Evolutionary conservation across 306 rosid genomes (phyloP).

Genomic region (Citrullus mucosospermus): DNA sequence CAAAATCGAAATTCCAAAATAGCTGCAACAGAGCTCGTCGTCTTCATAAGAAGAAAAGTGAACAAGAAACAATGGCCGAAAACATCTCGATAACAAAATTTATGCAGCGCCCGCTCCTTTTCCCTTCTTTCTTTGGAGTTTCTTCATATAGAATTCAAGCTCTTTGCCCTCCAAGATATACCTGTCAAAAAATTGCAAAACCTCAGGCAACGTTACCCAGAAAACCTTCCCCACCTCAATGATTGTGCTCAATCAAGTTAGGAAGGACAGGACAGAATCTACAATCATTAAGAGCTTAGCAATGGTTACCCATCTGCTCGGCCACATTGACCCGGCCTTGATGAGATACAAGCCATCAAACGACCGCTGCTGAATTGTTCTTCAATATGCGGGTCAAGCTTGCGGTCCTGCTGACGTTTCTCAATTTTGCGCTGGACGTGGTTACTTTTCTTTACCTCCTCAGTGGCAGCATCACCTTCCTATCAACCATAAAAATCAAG

Average conservation of each 20-base stretch:
- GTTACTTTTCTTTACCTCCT: neutral
- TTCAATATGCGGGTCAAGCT: neutral
- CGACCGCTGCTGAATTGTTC: conserved; percentile 3
- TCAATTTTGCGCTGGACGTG: conserved; percentile 4
- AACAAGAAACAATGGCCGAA: neutral
- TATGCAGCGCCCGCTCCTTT: conserved; percentile 5
- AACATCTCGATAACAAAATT: neutral
- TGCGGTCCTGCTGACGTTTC: conserved; percentile 3
- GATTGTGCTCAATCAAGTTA: neutral
- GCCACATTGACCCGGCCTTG: conserved; percentile 3
- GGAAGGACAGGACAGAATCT: neutral
- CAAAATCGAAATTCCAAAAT: neutral
- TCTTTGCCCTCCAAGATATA: conserved; percentile 6
- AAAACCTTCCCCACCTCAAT: neutral
- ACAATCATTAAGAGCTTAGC: neutral
- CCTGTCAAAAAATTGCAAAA: neutral
- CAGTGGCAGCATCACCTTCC: conserved; percentile 5
- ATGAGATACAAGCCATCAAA: conserved; percentile 7
- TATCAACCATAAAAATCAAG: neutral
- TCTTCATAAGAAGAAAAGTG: neutral
- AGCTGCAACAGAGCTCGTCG: neutral
- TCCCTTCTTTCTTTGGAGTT: conserved; percentile 7
- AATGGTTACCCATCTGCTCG: conserved; percentile 6
- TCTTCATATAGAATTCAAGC: conserved; percentile 5
- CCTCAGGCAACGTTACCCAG: neutral